Percentiles rank a stretch among this genome's conserved stretches.
phyloP scores from a whole-genome alignment of 306 rosid genomes.

The Purshia tridentata region DNA sequence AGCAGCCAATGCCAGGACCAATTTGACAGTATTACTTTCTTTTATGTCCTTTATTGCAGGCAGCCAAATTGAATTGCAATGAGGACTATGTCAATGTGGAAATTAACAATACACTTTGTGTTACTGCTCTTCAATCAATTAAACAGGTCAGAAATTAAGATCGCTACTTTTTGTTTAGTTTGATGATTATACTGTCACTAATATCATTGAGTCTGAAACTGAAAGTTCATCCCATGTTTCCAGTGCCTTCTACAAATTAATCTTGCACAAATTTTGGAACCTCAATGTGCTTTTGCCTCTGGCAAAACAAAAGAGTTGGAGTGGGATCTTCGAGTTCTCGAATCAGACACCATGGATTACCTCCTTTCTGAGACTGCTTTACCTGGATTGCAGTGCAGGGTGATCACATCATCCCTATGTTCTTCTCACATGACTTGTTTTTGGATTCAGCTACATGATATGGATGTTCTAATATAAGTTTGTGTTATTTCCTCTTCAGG shows the following conservation, averaged over 20 bases:
- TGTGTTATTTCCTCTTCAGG: conserved; percentile 3
- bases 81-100: conserved; percentile 20
- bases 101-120: conserved; percentile 8
- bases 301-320: conserved; percentile 22
- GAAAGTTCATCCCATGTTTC: background rate
- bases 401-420: background rate
- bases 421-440: too few relatives aligned
- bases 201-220: background rate
- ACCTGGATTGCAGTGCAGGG: conserved; percentile 25
- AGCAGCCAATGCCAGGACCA: too few relatives aligned
- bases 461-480: background rate
- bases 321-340: conserved; percentile 18
- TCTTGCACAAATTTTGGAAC: conserved; percentile 26
- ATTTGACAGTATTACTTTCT: too few relatives aligned
- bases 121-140: background rate
- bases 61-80: conserved; percentile 27
- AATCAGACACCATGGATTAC: conserved; percentile 10
- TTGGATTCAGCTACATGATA: background rate
- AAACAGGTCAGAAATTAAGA: conserved; percentile 8
- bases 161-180: background rate
- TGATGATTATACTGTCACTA: background rate
- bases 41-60: background rate
- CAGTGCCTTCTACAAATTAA: conserved; percentile 33
- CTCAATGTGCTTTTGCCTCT: conserved; percentile 29
- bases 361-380: conserved; percentile 9